Evolutionary conservation across 495 filamentous ascomycete species (phyloP).

Genomic region (Hypoxylon perforatum): DNA sequence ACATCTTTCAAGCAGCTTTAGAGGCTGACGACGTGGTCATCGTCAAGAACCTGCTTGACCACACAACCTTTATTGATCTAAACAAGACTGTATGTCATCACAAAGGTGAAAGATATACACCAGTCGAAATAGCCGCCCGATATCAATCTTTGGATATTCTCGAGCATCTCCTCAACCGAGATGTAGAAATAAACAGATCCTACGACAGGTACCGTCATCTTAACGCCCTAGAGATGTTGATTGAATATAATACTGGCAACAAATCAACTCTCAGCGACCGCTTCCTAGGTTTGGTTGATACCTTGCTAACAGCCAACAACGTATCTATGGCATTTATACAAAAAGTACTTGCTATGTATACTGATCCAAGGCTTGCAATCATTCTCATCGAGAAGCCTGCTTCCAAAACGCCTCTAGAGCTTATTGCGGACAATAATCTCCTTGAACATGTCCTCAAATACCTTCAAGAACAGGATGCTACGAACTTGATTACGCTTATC

Average conservation of each 20-base stretch:
- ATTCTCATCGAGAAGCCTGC: background rate
- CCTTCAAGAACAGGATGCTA: background rate
- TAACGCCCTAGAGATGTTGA: background rate
- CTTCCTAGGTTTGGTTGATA: background rate
- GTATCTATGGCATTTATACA: background rate
- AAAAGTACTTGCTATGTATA: background rate
- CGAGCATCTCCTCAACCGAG: background rate
- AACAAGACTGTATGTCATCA: conserved; percentile 12
- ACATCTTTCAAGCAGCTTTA: conserved; percentile 12
- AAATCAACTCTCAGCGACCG: background rate
- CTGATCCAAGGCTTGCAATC: conserved; percentile 11
- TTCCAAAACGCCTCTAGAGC: background rate
- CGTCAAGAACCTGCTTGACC: conserved; percentile 4
- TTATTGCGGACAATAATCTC: background rate
- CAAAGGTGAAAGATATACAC: conserved; percentile 2
- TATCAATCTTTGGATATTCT: background rate
- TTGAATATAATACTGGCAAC: no score
- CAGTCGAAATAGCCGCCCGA: conserved; percentile 6
- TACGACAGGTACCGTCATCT: background rate
- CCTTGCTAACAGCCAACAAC: background rate
- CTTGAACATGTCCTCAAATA: background rate
- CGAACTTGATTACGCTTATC: background rate
- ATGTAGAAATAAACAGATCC: conserved; percentile 15
- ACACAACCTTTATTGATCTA: background rate
- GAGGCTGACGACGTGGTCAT: conserved; percentile 11